A percentile compares a stretch with the other conserved stretches of the same genome.
phyloP scores from a whole-genome alignment of 306 rosid species.

The Gastrolobium villosum region DNA sequence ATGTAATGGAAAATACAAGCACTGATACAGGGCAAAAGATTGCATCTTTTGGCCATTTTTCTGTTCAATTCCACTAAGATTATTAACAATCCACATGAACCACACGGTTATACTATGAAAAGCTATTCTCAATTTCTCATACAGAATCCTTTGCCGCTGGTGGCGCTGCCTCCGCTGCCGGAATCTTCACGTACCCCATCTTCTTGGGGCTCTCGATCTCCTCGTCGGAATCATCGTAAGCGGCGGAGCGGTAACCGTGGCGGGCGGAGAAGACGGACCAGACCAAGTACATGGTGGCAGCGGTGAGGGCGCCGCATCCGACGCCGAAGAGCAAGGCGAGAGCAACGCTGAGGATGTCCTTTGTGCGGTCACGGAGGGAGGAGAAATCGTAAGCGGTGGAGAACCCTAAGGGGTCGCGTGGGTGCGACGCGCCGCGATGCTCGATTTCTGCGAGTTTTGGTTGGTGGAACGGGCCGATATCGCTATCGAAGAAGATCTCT shows the following conservation, averaged over 20 bases:
- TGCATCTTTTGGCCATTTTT: conserved; percentile 39
- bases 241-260: conserved; percentile 46
- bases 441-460: neutral
- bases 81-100: conserved; percentile 52
- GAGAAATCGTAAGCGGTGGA: conserved; percentile 64
- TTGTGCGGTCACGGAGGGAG: conserved; percentile 92
- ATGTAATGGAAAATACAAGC: conserved; percentile 34
- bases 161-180: conserved; percentile 48
- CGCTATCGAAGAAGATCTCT: conserved; percentile 44
- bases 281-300: conserved; percentile 87
- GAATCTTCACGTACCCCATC: conserved; percentile 75
- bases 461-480: neutral
- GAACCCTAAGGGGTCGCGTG: conserved; percentile 49
- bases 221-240: conserved; percentile 51
- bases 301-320: conserved; percentile 91
- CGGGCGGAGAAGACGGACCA: conserved; percentile 74
- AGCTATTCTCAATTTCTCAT: conserved; percentile 40
- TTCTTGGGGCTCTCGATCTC: conserved; percentile 67
- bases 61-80: conserved; percentile 40
- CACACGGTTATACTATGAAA: conserved; percentile 15
- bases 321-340: conserved; percentile 89
- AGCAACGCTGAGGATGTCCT: conserved; percentile 91
- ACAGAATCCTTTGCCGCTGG: conserved; percentile 54
- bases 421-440: neutral
- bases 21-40: conserved; percentile 41